Conservation (phyloP, 2,329 filamentous ascomycete species). For the Penicillium sp. region DNA sequence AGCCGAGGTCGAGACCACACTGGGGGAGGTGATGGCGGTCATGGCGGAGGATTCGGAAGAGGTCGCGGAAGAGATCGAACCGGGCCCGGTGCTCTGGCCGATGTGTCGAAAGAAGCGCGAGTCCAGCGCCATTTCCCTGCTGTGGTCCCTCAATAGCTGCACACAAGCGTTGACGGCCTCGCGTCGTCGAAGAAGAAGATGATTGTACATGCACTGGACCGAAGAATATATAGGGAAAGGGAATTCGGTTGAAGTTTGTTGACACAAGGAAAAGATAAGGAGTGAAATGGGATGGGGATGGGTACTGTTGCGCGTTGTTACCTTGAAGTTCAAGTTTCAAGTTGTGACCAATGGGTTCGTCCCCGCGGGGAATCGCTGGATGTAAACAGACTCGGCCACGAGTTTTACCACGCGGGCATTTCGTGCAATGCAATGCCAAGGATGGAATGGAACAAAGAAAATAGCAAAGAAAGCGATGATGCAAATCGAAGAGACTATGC, state of each 20-base stretch:
- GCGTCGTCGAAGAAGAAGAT: conserved; percentile 38
- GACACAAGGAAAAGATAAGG: conserved; percentile 8
- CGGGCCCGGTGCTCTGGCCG: conserved; percentile 28
- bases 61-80: conserved; percentile 36
- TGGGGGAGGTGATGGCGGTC: conserved; percentile 38
- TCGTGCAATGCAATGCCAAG: background rate
- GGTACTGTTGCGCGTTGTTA: conserved; percentile 23
- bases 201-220: conserved; percentile 42
- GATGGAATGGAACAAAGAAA: background rate
- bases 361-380: conserved; percentile 8
- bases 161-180: conserved; percentile 40
- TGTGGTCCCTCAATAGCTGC: conserved; percentile 39
- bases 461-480: background rate
- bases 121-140: conserved; percentile 43
- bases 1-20: conserved; percentile 37
- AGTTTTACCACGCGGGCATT: background rate
- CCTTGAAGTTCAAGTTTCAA: conserved; percentile 8
- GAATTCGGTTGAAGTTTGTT: background rate
- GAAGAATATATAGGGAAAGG: conserved; percentile 1
- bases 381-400: conserved; percentile 4
- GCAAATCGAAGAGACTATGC: background rate
- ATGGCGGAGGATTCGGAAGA: conserved; percentile 33
- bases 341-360: background rate
- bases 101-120: conserved; percentile 40
- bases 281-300: conserved; percentile 12